Evolutionary conservation across 495 filamentous ascomycete species (phyloP), one percentile per base, ranked within the genome.

Genomic region (Aspergillus nanangensis): DNA sequence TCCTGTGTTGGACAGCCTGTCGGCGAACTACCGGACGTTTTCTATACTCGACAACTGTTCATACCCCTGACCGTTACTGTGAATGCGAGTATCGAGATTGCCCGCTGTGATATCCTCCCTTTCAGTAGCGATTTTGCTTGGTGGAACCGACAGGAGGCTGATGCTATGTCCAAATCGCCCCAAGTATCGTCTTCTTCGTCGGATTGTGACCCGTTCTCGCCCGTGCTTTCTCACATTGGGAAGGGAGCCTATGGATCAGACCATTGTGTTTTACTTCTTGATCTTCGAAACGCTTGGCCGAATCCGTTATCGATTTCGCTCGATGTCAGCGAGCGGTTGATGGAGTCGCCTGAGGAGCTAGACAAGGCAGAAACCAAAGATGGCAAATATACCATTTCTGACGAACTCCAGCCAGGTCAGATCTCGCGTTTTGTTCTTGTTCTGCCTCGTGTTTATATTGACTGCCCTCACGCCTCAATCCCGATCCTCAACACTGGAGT

Each of bases 271-370:
- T 67, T 95, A 13, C 56, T 94, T 5, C 65, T 97, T 14, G 92
- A 97, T 60, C 73, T 96, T 23, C 81, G 88, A 33, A 97, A 97
- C 55, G 79, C 83, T 18, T 96, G 90, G 89, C 86, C 89, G 11
- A 83, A 77, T 48, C 80, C 83, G 4, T 75, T 96, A 45, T 72
- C 74, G 1, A 60, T 81, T 10, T 68, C 63, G 23, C 48, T 80
- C 35, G 66, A 80, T 21, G 77, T 92, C 15, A 74, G 55, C 24
- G 66, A 72, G 29, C 48, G 57, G 34, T 51, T 58, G n/a, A 41
- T 56, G 3, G 44, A 44, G 5, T 47, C 36, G 5, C 27, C 31
- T 4, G 24, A 38, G 29, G 9, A 8, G 9, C 8, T 15, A 27
- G 41, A 39, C 13, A 14, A 41, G 3, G 20, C 57, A n/a, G 29